Evolutionary conservation across 164 flowering plant genomes (phyloP).

Genomic region (Buxus sempervirens): DNA sequence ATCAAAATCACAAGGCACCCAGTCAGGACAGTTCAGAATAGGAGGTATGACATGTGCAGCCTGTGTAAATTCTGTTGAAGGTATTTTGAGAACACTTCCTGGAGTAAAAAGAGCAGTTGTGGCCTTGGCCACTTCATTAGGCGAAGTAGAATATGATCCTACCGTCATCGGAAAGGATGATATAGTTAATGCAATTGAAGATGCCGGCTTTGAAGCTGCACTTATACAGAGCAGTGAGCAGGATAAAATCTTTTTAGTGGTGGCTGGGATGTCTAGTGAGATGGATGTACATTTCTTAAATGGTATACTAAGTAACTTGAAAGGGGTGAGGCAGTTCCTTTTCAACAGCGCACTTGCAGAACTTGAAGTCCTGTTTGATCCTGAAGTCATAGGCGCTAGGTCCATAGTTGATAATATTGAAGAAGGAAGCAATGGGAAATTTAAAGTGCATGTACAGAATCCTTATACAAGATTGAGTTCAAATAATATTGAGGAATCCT

Average conservation of each 20-base stretch:
- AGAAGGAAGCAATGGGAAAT: slow-evolving; percentile 57
- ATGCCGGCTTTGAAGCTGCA: slow-evolving; percentile 93
- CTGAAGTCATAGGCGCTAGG: slow-evolving; percentile 72
- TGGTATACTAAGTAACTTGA: slow-evolving; percentile 48
- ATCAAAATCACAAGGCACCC: slow-evolving; percentile 35
- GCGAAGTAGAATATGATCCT: slow-evolving; percentile 93
- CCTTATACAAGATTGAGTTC: slow-evolving; percentile 72
- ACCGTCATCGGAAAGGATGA: slow-evolving; percentile 67
- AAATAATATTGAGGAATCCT: slow-evolving; percentile 60
- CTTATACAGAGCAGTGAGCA: slow-evolving; percentile 81
- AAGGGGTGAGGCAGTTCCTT: slow-evolving; percentile 69
- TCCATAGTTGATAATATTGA: slow-evolving; percentile 71
- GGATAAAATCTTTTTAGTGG: slow-evolving; percentile 58
- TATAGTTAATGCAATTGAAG: slow-evolving; percentile 83
- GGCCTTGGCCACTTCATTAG: slow-evolving; percentile 84
- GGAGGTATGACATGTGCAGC: slow-evolving; percentile 99
- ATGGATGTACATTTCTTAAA: slow-evolving; percentile 60
- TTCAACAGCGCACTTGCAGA: slow-evolving; percentile 44
- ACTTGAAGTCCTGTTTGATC: slow-evolving; percentile 77
- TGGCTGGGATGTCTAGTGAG: slow-evolving; percentile 57
- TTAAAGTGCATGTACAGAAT: slow-evolving; percentile 54
- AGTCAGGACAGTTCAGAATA: slow-evolving; percentile 81
- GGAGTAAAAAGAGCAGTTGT: slow-evolving; percentile 91
- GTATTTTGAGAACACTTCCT: slow-evolving; percentile 69
- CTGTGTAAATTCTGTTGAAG: slow-evolving; percentile 95